phyloP scores from a whole-genome alignment of 176 grass and related monocot genomes.

The Canna indica region DNA sequence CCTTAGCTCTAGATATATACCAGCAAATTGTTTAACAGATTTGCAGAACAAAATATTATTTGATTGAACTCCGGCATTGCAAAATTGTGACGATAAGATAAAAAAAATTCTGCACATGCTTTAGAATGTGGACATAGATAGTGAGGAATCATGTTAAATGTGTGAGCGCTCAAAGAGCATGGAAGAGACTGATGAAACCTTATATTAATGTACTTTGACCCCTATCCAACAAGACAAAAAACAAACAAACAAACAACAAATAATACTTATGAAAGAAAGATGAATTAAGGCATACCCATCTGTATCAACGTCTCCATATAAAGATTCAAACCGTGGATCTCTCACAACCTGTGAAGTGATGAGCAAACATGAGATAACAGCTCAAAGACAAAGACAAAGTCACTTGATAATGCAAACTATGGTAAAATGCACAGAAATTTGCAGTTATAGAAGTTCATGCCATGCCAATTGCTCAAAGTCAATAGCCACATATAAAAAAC shows the following conservation, averaged over 20 bases:
- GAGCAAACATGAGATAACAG: background rate
- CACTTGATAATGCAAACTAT: background rate
- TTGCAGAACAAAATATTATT: background rate
- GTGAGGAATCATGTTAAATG: no score
- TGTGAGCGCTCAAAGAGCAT: no score
- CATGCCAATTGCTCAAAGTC: background rate
- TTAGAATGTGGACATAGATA: background rate
- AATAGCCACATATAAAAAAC: background rate
- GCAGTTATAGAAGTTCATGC: no score
- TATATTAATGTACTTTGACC: background rate
- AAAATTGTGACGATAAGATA: no score
- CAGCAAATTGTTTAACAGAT: background rate
- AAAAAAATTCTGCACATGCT: background rate
- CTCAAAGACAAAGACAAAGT: background rate
- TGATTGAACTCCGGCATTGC: background rate
- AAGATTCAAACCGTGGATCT: conserved; percentile 43
- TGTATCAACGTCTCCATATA: conserved; percentile 63
- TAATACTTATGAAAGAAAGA: background rate
- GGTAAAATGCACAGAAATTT: background rate
- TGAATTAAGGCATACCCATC: conserved; percentile 39
- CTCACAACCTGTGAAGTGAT: conserved; percentile 17
- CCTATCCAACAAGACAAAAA: background rate
- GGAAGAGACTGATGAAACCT: background rate
- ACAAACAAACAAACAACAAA: background rate
- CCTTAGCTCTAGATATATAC: no score